phyloP scores from a whole-genome alignment of 495 filamentous ascomycete species.

The Barbatosphaeria neglecta region DNA sequence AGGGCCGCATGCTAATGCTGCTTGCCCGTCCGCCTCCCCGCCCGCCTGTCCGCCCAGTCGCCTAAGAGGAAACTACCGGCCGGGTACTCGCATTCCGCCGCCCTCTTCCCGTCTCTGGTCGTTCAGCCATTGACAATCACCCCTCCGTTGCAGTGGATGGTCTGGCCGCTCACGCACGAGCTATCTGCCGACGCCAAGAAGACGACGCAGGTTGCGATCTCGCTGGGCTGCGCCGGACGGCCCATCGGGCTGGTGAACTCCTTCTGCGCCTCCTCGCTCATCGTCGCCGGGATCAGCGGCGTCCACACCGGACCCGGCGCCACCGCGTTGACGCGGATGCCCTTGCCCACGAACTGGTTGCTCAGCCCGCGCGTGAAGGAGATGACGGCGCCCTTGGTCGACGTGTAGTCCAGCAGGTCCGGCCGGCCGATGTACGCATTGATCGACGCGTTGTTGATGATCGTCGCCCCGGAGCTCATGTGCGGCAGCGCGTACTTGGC shows the following conservation, averaged over 20 bases:
- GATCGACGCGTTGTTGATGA: constrained; percentile 75
- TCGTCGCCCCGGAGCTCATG: constrained; percentile 62
- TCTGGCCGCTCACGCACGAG: constrained; percentile 50
- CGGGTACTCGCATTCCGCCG: background rate
- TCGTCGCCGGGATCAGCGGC: constrained; percentile 68
- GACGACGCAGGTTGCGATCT: constrained; percentile 77
- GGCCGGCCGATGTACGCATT: constrained; percentile 76
- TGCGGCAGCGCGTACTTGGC: constrained; percentile 68
- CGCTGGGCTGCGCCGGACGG: constrained; percentile 62
- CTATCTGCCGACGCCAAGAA: constrained; percentile 70
- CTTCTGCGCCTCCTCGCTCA: constrained; percentile 58
- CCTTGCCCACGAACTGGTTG: constrained; percentile 59
- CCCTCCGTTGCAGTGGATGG: constrained; percentile 59
- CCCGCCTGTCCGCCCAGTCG: background rate
- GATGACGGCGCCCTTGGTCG: constrained; percentile 73
- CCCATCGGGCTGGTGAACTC: constrained; percentile 72
- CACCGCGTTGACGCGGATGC: constrained; percentile 72
- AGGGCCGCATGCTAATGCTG: no score
- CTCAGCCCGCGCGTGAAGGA: constrained; percentile 69
- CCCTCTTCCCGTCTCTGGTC: no score
- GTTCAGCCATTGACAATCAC: constrained; percentile 47
- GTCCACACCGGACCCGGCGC: constrained; percentile 81
- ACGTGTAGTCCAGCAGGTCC: constrained; percentile 77
- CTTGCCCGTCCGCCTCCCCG: no score
- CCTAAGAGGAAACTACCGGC: no score